phyloP scores from a whole-genome alignment of 2,329 filamentous ascomycete genomes.

The Hypoxylon sp. region DNA sequence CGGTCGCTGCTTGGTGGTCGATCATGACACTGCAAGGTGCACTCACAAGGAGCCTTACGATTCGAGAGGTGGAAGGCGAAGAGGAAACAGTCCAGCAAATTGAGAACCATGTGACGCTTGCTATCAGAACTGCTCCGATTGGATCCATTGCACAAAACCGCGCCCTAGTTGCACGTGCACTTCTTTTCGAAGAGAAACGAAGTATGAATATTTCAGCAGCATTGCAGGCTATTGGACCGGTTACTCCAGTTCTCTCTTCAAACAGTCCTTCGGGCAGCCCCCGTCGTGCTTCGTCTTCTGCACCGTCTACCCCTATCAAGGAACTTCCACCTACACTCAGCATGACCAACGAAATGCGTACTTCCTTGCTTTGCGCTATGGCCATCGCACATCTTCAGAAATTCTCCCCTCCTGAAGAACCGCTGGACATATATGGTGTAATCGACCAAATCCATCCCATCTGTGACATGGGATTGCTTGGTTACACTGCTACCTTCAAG shows the following conservation, averaged over 20 bases:
- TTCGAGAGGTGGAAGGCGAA: constrained; percentile 58
- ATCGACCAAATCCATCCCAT: constrained; percentile 55
- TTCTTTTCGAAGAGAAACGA: constrained; percentile 63
- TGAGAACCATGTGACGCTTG: constrained; percentile 67
- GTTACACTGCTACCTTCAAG: constrained; percentile 66
- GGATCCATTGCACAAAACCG: constrained; percentile 75
- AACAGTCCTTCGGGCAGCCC: constrained; percentile 32
- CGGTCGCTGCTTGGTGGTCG: constrained; percentile 91
- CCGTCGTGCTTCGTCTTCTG: constrained; percentile 15
- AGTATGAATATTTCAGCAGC: constrained; percentile 65
- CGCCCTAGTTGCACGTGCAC: constrained; percentile 66
- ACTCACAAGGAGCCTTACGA: constrained; percentile 69
- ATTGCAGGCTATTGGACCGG: constrained; percentile 59
- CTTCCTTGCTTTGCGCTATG: constrained; percentile 68
- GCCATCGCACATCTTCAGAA: constrained; percentile 65
- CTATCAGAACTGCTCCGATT: constrained; percentile 77
- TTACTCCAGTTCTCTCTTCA: constrained; percentile 48
- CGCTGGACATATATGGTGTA: constrained; percentile 58
- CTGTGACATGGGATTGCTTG: constrained; percentile 62
- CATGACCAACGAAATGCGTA: constrained; percentile 61
- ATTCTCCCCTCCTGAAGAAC: constrained; percentile 52
- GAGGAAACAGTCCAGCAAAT: constrained; percentile 48
- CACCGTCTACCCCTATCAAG: constrained; percentile 53
- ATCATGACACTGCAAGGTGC: constrained; percentile 75
- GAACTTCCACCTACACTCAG: constrained; percentile 54